Evolutionary conservation across 352 stramenopile genomes (phyloP), one percentile per base, ranked within the genome.

Genomic region (Phytophthora melonis): DNA sequence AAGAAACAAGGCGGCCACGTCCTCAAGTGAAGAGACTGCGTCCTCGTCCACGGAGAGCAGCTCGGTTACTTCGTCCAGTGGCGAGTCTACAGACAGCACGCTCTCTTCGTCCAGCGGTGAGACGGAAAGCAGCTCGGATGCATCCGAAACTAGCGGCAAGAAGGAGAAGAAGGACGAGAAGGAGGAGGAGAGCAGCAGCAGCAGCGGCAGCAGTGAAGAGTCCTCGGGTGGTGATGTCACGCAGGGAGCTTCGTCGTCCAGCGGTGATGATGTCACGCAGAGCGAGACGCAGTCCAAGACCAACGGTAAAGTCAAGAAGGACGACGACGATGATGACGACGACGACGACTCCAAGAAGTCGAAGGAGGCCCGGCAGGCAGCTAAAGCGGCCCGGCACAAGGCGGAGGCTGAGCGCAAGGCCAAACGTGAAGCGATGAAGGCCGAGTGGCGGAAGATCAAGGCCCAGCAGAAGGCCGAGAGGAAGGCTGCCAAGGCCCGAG

Each of bases 361-460:
- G 5, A 73, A 68, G 32, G 53, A 36, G 16, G 39, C 72, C n/a
- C 60, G 63, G 18, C 54, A 74, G 47, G 60, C 65, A 1, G 66
- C 65, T 9, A 78, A 78, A 43, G 71, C 66, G 30, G 71, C 52
- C 53, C 71, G 71, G 9, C 65, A 78, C 59, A 74, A 78, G 55
- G 71, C 71, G 9, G 65, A 78, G 49, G 63, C 57, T 1, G 63
- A 79, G 30, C 72, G 68, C n/a, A 77, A 77, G 57, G 68, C 62
- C 13, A 61, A 74, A 23, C 68, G 68, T 25, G 63, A 66, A 3
- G 68, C 63, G 1, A 41, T 70, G 43, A 79, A 79, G 27, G 32
- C 57, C 47, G 61, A 73, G 25, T 78, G 71, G 71, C 71, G 71
- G 3, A 78, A 70, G 60, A 70, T 75, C 27, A 78, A 72, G 55